These are phyloP conservation scores for Cyberlindnera veronae DNA, from an alignment of 805 yeast genomes.

Conservation along the genomic window DNA sequence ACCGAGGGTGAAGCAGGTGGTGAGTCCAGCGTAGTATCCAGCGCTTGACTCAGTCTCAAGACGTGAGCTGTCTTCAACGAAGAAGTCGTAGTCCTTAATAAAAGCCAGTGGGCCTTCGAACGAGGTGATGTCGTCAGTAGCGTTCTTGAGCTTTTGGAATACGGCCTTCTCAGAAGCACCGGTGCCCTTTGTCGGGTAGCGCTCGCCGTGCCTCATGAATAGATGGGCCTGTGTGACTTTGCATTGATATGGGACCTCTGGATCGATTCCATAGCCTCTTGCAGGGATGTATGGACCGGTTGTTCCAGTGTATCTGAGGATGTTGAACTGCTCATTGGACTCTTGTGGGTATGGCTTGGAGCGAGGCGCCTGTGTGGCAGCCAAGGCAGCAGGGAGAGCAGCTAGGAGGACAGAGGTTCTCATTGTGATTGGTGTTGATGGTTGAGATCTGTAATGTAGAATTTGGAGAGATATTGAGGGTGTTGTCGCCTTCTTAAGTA, in stretches of 20 bases:
- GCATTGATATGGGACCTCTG: conserved; percentile 48
- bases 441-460: background rate
- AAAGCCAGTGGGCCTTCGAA: conserved; percentile 51
- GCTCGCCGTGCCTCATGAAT: conserved; percentile 75
- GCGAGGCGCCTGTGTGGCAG: conserved; percentile 6
- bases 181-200: conserved; percentile 56
- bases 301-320: conserved; percentile 49
- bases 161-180: conserved; percentile 22
- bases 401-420: conserved; percentile 3
- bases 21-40: conserved; percentile 45
- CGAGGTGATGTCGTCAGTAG: conserved; percentile 29
- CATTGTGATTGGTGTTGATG: background rate
- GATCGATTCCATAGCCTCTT: conserved; percentile 50
- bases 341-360: conserved; percentile 21
- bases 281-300: conserved; percentile 52
- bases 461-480: too few relatives aligned
- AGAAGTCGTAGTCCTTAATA: conserved; percentile 51
- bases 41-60: conserved; percentile 40
- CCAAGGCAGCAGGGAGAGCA: conserved; percentile 1
- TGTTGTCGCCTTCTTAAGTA: too few relatives aligned
- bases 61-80: conserved; percentile 37
- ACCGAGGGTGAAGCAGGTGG: conserved; percentile 43
- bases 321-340: conserved; percentile 18
- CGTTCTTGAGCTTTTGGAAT: conserved; percentile 33
- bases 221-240: conserved; percentile 64